A percentile compares a stretch with the other conserved stretches of the same genome.
These are phyloP conservation scores for Wallemia hederae DNA, from an alignment of 1,284 basidiomycete species.

Conservation along the genomic window DNA sequence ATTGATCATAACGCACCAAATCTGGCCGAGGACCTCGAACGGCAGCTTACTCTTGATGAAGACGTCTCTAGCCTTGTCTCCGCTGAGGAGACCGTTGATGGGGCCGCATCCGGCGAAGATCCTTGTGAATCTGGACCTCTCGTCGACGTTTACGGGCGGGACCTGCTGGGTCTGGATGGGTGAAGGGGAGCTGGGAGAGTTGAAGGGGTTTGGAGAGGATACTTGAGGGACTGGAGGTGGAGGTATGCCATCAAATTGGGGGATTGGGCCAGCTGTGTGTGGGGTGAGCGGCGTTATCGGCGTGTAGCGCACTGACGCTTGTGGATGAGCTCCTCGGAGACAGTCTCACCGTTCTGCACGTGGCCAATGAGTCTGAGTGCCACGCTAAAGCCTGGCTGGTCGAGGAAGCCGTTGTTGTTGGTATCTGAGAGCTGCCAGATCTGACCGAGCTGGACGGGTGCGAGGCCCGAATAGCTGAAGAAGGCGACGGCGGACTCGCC, in stretches of 20 bases:
- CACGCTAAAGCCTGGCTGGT: constrained; percentile 51
- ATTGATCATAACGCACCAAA: constrained; percentile 34
- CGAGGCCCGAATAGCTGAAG: constrained; percentile 46
- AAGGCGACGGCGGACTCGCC: constrained; percentile 57
- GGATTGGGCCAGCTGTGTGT: constrained; percentile 42
- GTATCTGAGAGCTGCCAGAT: constrained; percentile 83
- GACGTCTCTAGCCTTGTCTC: constrained; percentile 68
- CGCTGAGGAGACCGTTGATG: constrained; percentile 39
- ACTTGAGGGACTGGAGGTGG: constrained; percentile 14
- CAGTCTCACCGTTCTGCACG: constrained; percentile 57
- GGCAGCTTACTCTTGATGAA: constrained; percentile 79
- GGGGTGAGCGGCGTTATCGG: constrained; percentile 8
- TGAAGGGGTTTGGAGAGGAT: constrained; percentile 1
- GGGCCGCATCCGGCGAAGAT: constrained; percentile 49
- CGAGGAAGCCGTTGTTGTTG: constrained; percentile 70
- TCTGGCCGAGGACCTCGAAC: constrained; percentile 66
- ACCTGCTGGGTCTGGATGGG: constrained; percentile 29
- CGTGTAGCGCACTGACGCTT: constrained; percentile 26
- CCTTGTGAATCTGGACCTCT: constrained; percentile 50
- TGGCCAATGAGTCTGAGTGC: constrained; percentile 72
- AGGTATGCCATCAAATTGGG: constrained; percentile 42
- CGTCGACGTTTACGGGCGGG: constrained; percentile 40
- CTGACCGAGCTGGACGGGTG: constrained; percentile 52
- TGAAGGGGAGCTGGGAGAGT: constrained; percentile 16
- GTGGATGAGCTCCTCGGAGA: constrained; percentile 29